Evolutionary conservation across 2,329 filamentous ascomycete species (phyloP).

Genomic region (Colletotrichum nymphaeae): DNA sequence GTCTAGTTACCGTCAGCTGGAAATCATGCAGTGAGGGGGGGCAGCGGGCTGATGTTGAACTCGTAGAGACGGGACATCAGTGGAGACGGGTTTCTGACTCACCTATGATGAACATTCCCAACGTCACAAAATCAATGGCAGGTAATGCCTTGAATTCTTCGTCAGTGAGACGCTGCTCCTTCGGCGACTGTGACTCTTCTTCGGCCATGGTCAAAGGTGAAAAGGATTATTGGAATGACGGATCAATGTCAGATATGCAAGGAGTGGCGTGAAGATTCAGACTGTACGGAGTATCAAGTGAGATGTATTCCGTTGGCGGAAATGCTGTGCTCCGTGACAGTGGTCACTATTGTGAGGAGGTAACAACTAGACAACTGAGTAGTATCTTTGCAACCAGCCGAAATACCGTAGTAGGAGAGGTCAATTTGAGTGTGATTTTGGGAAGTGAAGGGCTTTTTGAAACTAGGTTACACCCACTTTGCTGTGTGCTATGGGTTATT

Average conservation of each 20-base stretch:
- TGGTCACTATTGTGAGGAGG: not conserved
- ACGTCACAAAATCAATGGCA: conserved; percentile 72
- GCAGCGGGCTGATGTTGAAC: not conserved
- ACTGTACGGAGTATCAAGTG: too few relatives aligned
- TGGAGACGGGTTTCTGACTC: conserved; percentile 41
- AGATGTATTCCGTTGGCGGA: too few relatives aligned
- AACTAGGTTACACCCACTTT: not conserved
- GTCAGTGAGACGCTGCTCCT: conserved; percentile 34
- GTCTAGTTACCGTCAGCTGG: conserved; percentile 62
- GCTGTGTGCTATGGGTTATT: not conserved
- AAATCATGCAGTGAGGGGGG: not conserved
- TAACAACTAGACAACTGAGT: not conserved
- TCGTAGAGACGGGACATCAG: not conserved
- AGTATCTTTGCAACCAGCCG: not conserved
- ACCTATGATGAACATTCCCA: conserved; percentile 83
- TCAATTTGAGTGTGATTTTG: not conserved
- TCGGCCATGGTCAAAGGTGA: conserved; percentile 9
- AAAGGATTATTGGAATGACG: not conserved
- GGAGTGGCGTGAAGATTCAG: not conserved
- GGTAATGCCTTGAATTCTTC: conserved; percentile 43
- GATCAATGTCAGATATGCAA: not conserved
- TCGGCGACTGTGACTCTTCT: not conserved
- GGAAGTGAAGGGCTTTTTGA: not conserved
- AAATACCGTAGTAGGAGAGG: not conserved
- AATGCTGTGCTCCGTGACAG: too few relatives aligned